Base-by-base conservation (phyloP, 192 early-diverging fungal genomes). In the Coemansia sp. region DNA sequence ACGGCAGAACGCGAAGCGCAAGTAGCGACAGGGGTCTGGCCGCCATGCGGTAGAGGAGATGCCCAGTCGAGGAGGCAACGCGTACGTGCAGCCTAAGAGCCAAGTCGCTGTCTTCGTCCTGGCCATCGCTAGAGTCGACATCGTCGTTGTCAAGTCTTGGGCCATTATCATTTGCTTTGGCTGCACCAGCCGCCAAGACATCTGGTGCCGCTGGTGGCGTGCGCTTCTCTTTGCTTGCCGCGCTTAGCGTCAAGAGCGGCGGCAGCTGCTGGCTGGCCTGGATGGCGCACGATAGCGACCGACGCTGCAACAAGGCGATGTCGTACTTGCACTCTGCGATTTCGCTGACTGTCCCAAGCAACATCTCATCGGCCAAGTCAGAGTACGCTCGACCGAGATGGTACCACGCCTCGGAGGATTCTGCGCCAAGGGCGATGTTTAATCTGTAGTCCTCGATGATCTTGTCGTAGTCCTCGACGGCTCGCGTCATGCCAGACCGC, bases 381-480 rank as follows among this genome's bases (percentile, higher is more conserved):
- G 72, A 62, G 43, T 71, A 73, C 10, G 71, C 80, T 65, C 71
- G 71, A 6, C 64, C 76, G 6, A 83, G 68, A 2, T 71, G 65
- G 20, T 60, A 40, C 80, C 80, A 83, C 1, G 76, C 76, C 41
- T 74, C 70, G 6, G 75, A 45, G 6, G 68, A 68, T 4, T 46
- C 38, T 0, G 80, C 76, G 24, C 67, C 46, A 36, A 83, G 60
- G 11, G 76, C 73, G 19, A 74, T 64, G 38, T 78, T 70, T 5
- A 78, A 61, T 62, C 74, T 74, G 62, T 78, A 83, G 59, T 83
- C 75, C 24, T 83, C 76, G 7, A 83, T 57, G 11, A 83, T 75
- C 0, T 73, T 57, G 57, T 83, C 80, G 29, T 82, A 82, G 59
- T 82, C 79, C 59, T 70, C 70, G 1, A 82, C 54, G 2, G 74